phyloP scores from a whole-genome alignment of 345 rosid genomes.

The Eucalyptus guilfoylei region DNA sequence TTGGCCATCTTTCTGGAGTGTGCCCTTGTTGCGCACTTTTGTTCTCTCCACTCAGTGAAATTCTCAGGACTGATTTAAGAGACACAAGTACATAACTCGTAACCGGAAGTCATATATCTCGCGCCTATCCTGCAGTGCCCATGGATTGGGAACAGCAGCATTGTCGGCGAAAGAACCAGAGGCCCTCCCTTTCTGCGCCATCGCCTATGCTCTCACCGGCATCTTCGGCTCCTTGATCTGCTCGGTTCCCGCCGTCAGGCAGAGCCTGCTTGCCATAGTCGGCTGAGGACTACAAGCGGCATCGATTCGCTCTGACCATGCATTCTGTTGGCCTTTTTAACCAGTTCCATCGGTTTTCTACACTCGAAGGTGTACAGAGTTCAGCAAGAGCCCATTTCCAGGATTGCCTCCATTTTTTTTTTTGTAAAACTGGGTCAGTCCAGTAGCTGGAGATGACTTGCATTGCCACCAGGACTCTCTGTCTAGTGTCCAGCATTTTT shows the following conservation, averaged over 20 bases:
- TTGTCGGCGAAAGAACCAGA: conserved; percentile 94
- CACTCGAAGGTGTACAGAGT: neutral
- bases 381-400: neutral
- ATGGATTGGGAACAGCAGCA: conserved; percentile 97
- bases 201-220: conserved; percentile 92
- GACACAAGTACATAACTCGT: neutral
- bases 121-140: conserved; percentile 46
- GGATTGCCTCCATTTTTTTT: neutral
- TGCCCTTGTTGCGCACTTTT: neutral
- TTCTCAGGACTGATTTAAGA: neutral
- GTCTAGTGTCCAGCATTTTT: neutral
- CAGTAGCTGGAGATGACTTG: neutral
- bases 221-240: conserved; percentile 81
- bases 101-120: neutral
- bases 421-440: neutral
- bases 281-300: conserved; percentile 18
- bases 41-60: neutral
- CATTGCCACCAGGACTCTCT: neutral
- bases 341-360: neutral
- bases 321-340: neutral
- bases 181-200: conserved; percentile 93
- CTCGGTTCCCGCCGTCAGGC: conserved; percentile 77
- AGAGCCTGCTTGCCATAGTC: conserved; percentile 62
- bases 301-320: accelerated
- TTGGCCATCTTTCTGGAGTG: neutral